Base-by-base conservation (phyloP, 2,329 filamentous ascomycete genomes). In the Penicillium sclerotigenum region DNA sequence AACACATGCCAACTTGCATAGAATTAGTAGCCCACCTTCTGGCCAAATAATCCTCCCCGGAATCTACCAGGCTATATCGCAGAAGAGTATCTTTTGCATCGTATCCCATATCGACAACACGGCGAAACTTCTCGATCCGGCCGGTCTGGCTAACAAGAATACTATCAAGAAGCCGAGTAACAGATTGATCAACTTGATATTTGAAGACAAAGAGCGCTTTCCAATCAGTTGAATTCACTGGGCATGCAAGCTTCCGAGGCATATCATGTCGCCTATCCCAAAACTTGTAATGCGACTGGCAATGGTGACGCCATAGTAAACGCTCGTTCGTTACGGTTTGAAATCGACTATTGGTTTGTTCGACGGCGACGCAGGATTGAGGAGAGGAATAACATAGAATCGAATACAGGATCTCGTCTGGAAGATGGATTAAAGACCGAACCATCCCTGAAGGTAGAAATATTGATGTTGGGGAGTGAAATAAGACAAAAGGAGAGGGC, bases 61-160 rank as follows among this genome's bases (percentile, higher is more conserved):
- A 81, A 16, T 81, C 76, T 33, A 81, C 79, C 11, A 77, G 77
- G 58, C 82, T 84, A 68, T 96, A 86, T 53, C 81, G 79, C 58
- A 91, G 67, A 47, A 97, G 80, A 52, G 86, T 87, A 71, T 97
- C 92, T 71, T 97, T 97, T 43, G 88, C 89, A 76, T 97, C 91
- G 67, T 92, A 93, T 0, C 91, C 91, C 66, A 87, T 80, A 28
- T 80, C 77, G 51, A 89, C 85, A 59, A 97, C 88, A 48, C 81
- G 76, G 64, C 88, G 84, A 59, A 91, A 86, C 66, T 87, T 86
- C 53, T 81, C 80, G 54, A 91, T 81, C 20, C 91, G 86, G 52
- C 84, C 80, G 34, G 86, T 81, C 70, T 91, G 89, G 31, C 83
- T 86, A n/a, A 78, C 72, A 52, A 97, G 77, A 56, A 96, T 85